A percentile compares a stretch with the other conserved stretches of the same genome.
These are phyloP conservation scores for Musa beccarii DNA, from an alignment of 176 grass and related monocot genomes.

Conservation along the genomic window DNA sequence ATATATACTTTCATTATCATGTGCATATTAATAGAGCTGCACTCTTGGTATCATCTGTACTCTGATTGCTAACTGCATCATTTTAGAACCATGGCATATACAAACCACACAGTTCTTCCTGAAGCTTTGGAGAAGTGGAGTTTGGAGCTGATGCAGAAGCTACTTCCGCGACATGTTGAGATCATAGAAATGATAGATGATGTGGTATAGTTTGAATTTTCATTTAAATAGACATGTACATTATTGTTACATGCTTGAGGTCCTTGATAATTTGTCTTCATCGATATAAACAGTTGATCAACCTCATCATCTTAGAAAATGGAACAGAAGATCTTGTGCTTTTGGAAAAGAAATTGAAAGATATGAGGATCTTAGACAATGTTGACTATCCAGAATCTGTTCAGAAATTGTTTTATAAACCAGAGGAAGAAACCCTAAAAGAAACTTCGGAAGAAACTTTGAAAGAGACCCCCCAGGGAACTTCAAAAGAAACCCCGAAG, in stretches of 20 bases:
- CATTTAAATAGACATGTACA: constrained; percentile 6
- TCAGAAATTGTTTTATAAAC: constrained; percentile 64
- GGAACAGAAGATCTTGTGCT: constrained; percentile 59
- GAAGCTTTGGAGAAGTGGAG: constrained; percentile 99
- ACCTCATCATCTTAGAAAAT: constrained; percentile 61
- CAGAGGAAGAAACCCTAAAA: constrained; percentile 33
- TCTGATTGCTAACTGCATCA: constrained; percentile 20
- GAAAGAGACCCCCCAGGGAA: constrained; percentile 1
- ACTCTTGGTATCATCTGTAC: constrained; percentile 15
- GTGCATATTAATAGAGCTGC: background rate
- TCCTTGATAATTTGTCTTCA: constrained; percentile 16
- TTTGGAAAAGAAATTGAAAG: constrained; percentile 71
- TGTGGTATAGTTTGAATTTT: constrained; percentile 39
- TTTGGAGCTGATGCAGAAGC: constrained; percentile 95
- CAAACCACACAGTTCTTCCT: constrained; percentile 95
- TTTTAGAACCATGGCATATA: constrained; percentile 86
- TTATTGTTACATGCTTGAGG: background rate
- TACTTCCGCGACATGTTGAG: constrained; percentile 96
- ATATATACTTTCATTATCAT: background rate
- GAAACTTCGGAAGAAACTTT: background rate
- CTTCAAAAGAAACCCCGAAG: background rate
- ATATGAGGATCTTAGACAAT: constrained; percentile 98
- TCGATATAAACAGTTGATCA: constrained; percentile 54
- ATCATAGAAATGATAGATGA: constrained; percentile 95
- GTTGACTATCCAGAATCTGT: constrained; percentile 70